Percentiles rank a stretch among this genome's conserved stretches.
Conservation (phyloP, 345 rosid species). For the Salix koriyanagi region DNA sequence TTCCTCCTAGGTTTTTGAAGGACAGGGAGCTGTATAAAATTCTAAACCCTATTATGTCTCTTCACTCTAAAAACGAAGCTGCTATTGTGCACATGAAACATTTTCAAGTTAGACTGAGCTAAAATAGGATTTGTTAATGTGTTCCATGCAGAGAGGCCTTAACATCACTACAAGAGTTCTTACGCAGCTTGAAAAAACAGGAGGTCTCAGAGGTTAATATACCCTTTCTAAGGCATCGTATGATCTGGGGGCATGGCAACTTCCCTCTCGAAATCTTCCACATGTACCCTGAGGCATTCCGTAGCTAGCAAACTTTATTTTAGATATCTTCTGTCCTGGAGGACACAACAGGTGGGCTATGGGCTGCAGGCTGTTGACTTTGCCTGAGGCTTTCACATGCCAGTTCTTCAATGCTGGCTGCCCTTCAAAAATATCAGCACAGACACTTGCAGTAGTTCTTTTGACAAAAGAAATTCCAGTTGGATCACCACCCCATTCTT, state of each 20-base stretch:
- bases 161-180: too few relatives aligned
- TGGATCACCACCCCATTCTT: constrained; percentile 42
- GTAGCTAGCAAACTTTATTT: constrained; percentile 23
- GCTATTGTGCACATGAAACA: not conserved
- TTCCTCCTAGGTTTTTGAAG: not conserved
- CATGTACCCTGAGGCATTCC: constrained; percentile 23
- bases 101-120: not conserved
- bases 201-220: not conserved
- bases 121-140: too few relatives aligned
- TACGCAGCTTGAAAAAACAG: not conserved
- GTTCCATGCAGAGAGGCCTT: too few relatives aligned
- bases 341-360: constrained; percentile 27
- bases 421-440: constrained; percentile 21
- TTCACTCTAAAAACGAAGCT: not conserved
- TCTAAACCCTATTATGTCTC: not conserved
- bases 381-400: constrained; percentile 7
- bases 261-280: constrained; percentile 16
- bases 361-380: constrained; percentile 12
- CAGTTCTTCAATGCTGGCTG: constrained; percentile 24
- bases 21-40: not conserved
- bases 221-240: constrained; percentile 22
- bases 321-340: constrained; percentile 17
- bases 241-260: constrained; percentile 22
- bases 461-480: constrained; percentile 27
- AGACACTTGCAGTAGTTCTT: constrained; percentile 31